Evolutionary conservation across 2,329 filamentous ascomycete species (phyloP).

Genomic region (Nannizziopsis arthrosporioides): DNA sequence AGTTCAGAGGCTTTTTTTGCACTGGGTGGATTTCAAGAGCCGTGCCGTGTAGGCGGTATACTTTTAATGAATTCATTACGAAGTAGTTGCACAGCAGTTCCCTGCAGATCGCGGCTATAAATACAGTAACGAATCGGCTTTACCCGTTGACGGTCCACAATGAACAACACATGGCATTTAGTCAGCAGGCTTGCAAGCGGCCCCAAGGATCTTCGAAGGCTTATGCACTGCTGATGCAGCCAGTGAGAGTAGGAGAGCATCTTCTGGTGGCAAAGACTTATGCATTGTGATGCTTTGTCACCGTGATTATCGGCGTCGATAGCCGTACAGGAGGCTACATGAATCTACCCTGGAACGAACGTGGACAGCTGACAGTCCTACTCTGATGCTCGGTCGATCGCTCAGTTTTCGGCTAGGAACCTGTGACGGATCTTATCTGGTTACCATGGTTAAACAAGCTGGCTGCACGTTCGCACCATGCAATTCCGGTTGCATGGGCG

Average conservation of each 20-base stretch:
- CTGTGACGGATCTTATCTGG: too few species aligned
- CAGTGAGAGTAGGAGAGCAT: not conserved
- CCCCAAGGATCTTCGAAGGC: not conserved
- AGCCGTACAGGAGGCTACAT: not conserved
- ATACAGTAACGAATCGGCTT: not conserved
- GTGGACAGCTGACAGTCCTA: not conserved
- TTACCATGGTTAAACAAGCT: too few species aligned
- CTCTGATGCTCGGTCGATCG: not conserved
- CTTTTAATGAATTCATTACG: not conserved
- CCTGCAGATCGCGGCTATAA: not conserved
- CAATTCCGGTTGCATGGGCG: too few species aligned
- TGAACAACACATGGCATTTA: not conserved
- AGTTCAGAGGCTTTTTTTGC: not conserved
- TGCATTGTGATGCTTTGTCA: too few species aligned
- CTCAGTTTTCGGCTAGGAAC: too few species aligned
- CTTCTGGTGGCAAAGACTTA: not conserved
- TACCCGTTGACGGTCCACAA: slow-evolving; percentile 2
- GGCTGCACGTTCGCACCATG: too few species aligned
- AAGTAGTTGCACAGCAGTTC: not conserved
- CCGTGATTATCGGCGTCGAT: too few species aligned
- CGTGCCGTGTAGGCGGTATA: not conserved
- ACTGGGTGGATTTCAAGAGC: not conserved
- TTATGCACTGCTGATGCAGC: not conserved
- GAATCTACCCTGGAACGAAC: not conserved
- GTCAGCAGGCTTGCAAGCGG: not conserved